phyloP scores from a whole-genome alignment of 305 asterid genomes.

The Fraxinus angustifolia region DNA sequence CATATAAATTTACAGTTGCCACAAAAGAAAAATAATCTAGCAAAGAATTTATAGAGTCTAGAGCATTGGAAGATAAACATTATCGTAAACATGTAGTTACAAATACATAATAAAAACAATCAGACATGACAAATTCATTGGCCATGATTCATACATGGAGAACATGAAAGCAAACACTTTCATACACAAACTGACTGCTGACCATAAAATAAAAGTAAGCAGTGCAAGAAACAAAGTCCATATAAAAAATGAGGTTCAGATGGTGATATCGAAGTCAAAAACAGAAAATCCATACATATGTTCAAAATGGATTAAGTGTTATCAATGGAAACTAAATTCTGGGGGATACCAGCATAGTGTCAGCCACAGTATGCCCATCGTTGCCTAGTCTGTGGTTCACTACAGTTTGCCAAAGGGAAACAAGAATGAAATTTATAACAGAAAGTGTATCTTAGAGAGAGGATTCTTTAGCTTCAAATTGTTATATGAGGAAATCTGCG shows the following conservation, averaged over 20 bases:
- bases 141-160: background rate
- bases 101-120: constrained; percentile 10
- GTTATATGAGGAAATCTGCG: background rate
- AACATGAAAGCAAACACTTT: background rate
- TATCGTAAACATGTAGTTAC: constrained; percentile 8
- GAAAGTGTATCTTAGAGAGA: background rate
- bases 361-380: background rate
- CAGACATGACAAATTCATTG: background rate
- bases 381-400: background rate
- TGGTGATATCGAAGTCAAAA: background rate
- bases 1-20: constrained; percentile 5
- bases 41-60: constrained; percentile 9
- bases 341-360: background rate
- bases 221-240: background rate
- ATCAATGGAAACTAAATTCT: background rate
- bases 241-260: background rate
- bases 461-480: background rate
- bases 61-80: constrained; percentile 3
- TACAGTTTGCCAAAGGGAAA: background rate
- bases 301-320: background rate
- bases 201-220: background rate
- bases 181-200: background rate
- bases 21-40: background rate
- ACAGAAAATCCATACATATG: background rate
- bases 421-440: background rate